Evolutionary conservation across 2,329 filamentous ascomycete genomes (phyloP).

Genomic region (Geoglossum cookeanum): DNA sequence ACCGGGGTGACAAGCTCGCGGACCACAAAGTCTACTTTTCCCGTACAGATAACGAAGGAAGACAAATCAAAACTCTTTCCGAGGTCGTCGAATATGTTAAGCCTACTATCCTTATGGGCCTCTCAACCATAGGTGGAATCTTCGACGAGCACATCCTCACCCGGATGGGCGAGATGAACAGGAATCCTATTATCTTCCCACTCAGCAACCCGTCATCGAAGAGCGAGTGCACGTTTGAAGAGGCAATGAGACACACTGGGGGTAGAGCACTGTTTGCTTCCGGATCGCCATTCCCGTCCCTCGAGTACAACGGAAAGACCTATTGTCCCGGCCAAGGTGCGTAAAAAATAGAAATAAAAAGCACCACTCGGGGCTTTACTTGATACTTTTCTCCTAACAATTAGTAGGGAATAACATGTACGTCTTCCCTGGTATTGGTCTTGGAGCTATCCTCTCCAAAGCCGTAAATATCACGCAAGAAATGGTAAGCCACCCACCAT

Average conservation of each 20-base stretch:
- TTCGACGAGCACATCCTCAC: conserved; percentile 78
- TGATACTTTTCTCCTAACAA: not conserved
- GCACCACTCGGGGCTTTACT: not conserved
- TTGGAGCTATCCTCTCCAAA: conserved; percentile 84
- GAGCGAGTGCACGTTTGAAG: conserved; percentile 94
- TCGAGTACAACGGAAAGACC: conserved; percentile 28
- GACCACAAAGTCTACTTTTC: conserved; percentile 64
- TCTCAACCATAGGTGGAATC: conserved; percentile 84
- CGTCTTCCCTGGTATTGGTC: conserved; percentile 89
- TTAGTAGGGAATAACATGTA: conserved; percentile 44
- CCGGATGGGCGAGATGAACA: conserved; percentile 26
- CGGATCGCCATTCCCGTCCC: conserved; percentile 71
- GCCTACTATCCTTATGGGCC: conserved; percentile 82
- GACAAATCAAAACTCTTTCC: conserved; percentile 57
- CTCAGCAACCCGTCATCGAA: conserved; percentile 45
- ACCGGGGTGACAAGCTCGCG: conserved; percentile 83
- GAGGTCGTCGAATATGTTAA: conserved; percentile 90
- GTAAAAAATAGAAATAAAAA: not conserved
- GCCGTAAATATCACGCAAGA: conserved; percentile 70
- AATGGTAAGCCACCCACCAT: conserved; percentile 33
- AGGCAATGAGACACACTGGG: conserved; percentile 77
- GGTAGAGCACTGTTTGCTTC: conserved; percentile 86
- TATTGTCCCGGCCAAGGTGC: conserved; percentile 29
- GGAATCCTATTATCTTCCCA: conserved; percentile 16
- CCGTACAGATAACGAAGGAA: conserved; percentile 42